Percentiles rank a stretch among this genome's conserved stretches.
These are phyloP conservation scores for Candida berthetii DNA, from an alignment of 805 yeast genomes.

Conservation along the genomic window DNA sequence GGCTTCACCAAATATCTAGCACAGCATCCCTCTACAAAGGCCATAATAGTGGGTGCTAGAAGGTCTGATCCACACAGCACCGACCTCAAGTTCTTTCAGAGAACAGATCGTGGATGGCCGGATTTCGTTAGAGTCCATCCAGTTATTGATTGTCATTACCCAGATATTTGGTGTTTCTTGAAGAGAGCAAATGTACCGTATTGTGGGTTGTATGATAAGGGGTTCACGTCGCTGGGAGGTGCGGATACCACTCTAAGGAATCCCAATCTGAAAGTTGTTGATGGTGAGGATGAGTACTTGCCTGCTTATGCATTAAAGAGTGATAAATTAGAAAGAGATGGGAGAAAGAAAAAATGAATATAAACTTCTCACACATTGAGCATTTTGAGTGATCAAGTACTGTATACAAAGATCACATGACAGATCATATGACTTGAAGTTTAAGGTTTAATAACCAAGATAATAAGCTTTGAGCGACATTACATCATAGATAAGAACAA, in stretches of 20 bases:
- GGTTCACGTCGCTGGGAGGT: constrained; percentile 91
- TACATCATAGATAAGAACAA: too few relatives aligned
- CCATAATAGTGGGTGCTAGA: constrained; percentile 84
- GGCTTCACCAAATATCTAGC: constrained; percentile 66
- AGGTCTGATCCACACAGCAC: constrained; percentile 82
- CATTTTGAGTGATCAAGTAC: too few relatives aligned
- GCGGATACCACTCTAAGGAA: constrained; percentile 63
- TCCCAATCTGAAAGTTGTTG: constrained; percentile 41
- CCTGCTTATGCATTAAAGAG: constrained; percentile 59
- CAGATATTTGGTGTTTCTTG: constrained; percentile 82
- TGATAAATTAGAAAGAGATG: constrained; percentile 52
- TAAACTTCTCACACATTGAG: too few relatives aligned
- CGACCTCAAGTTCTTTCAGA: constrained; percentile 50
- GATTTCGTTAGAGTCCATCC: constrained; percentile 80
- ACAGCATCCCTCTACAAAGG: constrained; percentile 46
- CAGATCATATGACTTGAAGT: too few relatives aligned
- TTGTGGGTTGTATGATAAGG: constrained; percentile 72
- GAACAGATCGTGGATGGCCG: constrained; percentile 92
- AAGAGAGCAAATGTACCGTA: constrained; percentile 52
- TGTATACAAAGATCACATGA: too few relatives aligned
- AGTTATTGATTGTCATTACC: constrained; percentile 79
- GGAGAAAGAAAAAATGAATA: constrained; percentile 15
- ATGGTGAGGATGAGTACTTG: constrained; percentile 22
- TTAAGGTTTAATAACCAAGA: too few relatives aligned
- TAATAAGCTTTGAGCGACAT: too few relatives aligned